Evolutionary conservation across 2,329 filamentous ascomycete species (phyloP), one percentile per base, ranked within the genome.

Genomic region (Botrytis aclada): DNA sequence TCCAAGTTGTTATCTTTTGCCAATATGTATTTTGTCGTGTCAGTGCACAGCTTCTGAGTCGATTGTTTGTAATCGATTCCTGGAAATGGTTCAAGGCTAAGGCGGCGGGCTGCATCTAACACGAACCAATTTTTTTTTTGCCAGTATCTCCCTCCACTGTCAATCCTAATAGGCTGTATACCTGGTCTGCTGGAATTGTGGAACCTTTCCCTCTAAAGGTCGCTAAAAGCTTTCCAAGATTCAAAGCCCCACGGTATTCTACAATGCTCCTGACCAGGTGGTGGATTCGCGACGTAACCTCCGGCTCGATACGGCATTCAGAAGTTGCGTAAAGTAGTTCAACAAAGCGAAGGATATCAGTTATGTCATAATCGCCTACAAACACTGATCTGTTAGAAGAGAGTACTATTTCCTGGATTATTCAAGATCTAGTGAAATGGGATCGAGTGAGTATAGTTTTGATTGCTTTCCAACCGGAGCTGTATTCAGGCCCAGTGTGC

Each of bases 1-100:
- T n/a, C 10, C 25, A 51, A 4, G 25, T n/a, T 12, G 1, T 7
- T 7, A 7, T 51, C 10, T 0, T 51, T 22, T 0, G 10, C 0
- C 10, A n/a, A n/a, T n/a, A 51, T 14, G 1, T 51, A 14, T n/a
- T 51, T n/a, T n/a, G 47, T n/a, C 4, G 47, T 51, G 25, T 51
- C 10, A 14, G 25, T 51, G 47, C 25, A 51, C 2, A 51, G 2
- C 2, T 51, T 51, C 12, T 7, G 25, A 16, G n/a, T 51, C 47
- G 47, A 51, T 14, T 51, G 47, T n/a, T 7, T 51, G 47, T 51
- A 51, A 51, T 51, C 12, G 47, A n/a, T 51, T 25, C 16, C 12
- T 51, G 10, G 47, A 51, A n/a, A n/a, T 6, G 2, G 10, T 51
- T n/a, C 10, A 14, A 3, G 1, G n/a, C n/a, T n/a, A n/a, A n/a